Base-by-base conservation (phyloP, 2,329 filamentous ascomycete species). In the Tolypocladium amazonense region DNA sequence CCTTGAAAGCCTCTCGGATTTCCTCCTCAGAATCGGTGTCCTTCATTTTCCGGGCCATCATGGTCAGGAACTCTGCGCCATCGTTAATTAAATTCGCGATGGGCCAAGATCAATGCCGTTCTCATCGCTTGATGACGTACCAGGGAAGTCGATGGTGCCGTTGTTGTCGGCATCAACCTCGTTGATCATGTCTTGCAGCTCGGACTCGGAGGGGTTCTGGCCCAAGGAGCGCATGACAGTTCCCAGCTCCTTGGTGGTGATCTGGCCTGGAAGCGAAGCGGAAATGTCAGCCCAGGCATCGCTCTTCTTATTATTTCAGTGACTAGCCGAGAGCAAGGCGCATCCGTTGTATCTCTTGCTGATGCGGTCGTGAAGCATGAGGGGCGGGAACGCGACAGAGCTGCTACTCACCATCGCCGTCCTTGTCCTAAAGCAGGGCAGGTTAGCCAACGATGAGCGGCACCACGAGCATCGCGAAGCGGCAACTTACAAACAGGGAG, bases 11-110 rank as follows among this genome's bases (percentile, higher is more conserved):
- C 75, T 93, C 90, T 69, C 90, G 86, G 68, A 94, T 94, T 75
- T 94, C 90, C 78, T 94, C 90, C 77, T 94, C 90, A 56, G 89
- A 93, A 72, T 94, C 90, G 67, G 90, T 94, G 70, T 93, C 90
- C 82, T 93, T 93, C 90, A 94, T 94, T 80, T 94, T 94, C 71
- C 90, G 86, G 62, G 90, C 90, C 90, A 94, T 94, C 90, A 94
- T 94, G 65, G 90, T 94, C 63, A 94, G 81, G 77, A 94, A 94
- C 73, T 94, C 90, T 93, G 71, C 56, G 27, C 33, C 47, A 11
- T 18, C 18, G 23, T 54, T 39, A n/a, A 45, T 58, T 43, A 54
- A 35, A 23, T 30, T 9, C 12, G 6, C 33, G 12, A 27, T 18
- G 4, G 38, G 39, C 27, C 27, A 20, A 41, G 7, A 12, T 5